These are phyloP conservation scores for Trichocladium uniseriatum DNA, from an alignment of 495 filamentous ascomycete species.

Conservation along the genomic window DNA sequence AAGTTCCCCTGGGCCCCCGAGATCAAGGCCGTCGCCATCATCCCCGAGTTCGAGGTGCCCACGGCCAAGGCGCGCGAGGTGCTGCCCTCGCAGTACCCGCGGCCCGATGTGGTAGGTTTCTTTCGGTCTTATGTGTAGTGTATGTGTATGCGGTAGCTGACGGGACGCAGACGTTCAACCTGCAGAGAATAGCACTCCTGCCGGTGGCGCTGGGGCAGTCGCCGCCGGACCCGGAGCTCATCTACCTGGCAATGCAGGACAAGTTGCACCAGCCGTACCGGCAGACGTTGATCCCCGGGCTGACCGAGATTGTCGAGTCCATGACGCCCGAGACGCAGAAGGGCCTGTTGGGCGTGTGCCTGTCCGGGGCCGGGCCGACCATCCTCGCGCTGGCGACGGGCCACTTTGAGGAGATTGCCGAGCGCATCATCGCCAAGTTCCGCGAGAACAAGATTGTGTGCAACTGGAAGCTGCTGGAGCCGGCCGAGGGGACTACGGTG, in stretches of 20 bases:
- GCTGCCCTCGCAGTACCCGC: slow-evolving; percentile 63
- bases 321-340: slow-evolving; percentile 78
- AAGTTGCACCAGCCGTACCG: slow-evolving; percentile 94
- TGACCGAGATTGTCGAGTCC: slow-evolving; percentile 79
- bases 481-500: slow-evolving; percentile 74
- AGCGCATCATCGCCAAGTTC: slow-evolving; percentile 62
- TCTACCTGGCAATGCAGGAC: slow-evolving; percentile 96
- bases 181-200: slow-evolving; percentile 82
- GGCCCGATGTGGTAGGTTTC: slow-evolving; percentile 61
- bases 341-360: slow-evolving; percentile 82
- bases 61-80: slow-evolving; percentile 81
- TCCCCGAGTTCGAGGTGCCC: slow-evolving; percentile 86
- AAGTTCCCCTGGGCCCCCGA: slow-evolving; percentile 86
- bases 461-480: slow-evolving; percentile 78
- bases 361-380: slow-evolving; percentile 89
- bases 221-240: slow-evolving; percentile 85
- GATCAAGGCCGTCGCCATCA: slow-evolving; percentile 90
- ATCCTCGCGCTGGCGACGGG: slow-evolving; percentile 85
- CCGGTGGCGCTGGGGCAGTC: slow-evolving; percentile 76
- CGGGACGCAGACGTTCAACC: slow-evolving; percentile 65
- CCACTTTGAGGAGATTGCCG: slow-evolving; percentile 77
- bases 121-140: neutral
- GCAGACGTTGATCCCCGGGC: slow-evolving; percentile 75
- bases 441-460: slow-evolving; percentile 54
- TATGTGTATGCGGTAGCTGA: neutral